Base-by-base conservation (phyloP, 257 asterid genomes). In the Nicotiana tabacum region DNA sequence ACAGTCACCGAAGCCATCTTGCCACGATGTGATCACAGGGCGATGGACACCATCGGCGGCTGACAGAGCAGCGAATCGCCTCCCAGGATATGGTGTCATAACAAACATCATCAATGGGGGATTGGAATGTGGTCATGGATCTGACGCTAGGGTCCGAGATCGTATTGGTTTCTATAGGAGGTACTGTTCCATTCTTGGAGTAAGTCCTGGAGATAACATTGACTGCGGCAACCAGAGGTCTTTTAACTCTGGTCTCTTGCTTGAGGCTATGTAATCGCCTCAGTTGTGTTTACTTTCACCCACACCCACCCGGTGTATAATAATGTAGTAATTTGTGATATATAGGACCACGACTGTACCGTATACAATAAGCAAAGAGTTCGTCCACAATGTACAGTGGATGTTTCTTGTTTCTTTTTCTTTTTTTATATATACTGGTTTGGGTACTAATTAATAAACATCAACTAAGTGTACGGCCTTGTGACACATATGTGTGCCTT, bases 51-150 rank as follows among this genome's bases (percentile, higher is more conserved):
- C 90, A 24, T 85, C 87, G 2, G 2, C 7, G 4, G 83, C 82
- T 1, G 90, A 87, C 80, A 51, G 15, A 21, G 15, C 85, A 13
- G 90, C 87, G 3, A 85, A 86, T 0, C 37, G 82, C 8, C 29
- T 80, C 8, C 88, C 85, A 0, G 88, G 88, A 2, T 87, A 78
- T 3, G 86, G 88, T 1, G 88, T 85, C 56, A 81, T 87, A 32
- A 85, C 88, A 39, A 86, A 86, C 57, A 86, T 86, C 66, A 87
- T 87, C 13, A 85, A 87, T n/a, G 90, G 88, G 7, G 90, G 90
- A 33, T 53, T 80, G 0, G 88, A 85, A 70, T 87, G 88, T 16
- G 88, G 88, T 0, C 62, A 11, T 37, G 86, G 90, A 3, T n/a
- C 82, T 4, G 77, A 85, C 21, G 77, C 81, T 7, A 62, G 51